Base-by-base conservation (phyloP, 2,329 filamentous ascomycete species). In the Fulvia fulva region DNA sequence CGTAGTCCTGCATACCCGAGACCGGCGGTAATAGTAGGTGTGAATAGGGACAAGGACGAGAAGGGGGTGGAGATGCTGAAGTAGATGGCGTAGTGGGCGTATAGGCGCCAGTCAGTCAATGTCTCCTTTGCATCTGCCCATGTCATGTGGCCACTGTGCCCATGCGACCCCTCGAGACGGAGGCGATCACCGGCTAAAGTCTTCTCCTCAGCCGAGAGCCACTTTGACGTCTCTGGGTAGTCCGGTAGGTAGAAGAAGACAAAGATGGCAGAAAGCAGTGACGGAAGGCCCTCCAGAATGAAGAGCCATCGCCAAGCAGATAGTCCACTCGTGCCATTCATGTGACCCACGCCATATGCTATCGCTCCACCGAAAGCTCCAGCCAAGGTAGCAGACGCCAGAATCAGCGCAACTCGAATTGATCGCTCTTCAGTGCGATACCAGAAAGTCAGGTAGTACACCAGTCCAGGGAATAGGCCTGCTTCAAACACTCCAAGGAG, bases 261-360 rank as follows among this genome's bases (percentile, higher is more conserved):
- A 5, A 82, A 65, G 1, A 81, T 64, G 0, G 81, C 80, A 1
- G 84, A 77, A 6, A 83, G 58, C 2, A 86, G 68, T 8, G 81
- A 83, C 3, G 63, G 64, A 6, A 66, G 23, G n/a, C 68, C 67
- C 56, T 70, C 70, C 1, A 90, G 74, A 56, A 91, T 87, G 70
- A 93, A 93, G 45, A 93, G 89, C 88, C 88, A 91, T 26, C 58
- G 53, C 89, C 89, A 92, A 1, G 87, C 87, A 30, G 53, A 59
- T 44, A 80, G 80, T 0, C 83, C 83, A 23, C 77, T 83, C 1
- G 84, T 68, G 14, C 79, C 79, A 56, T 77, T 71, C 80, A 85
- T 83, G 63, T 82, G 76, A 3, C 78, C 72, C 50, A 85, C 83
- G 12, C 77, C 83, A 50, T 68, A 72, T 1, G 70, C 71, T 16